Percentiles rank a stretch among this genome's conserved stretches.
Conservation (phyloP, 257 asterid species). For the Fraxinus pennsylvanica region DNA sequence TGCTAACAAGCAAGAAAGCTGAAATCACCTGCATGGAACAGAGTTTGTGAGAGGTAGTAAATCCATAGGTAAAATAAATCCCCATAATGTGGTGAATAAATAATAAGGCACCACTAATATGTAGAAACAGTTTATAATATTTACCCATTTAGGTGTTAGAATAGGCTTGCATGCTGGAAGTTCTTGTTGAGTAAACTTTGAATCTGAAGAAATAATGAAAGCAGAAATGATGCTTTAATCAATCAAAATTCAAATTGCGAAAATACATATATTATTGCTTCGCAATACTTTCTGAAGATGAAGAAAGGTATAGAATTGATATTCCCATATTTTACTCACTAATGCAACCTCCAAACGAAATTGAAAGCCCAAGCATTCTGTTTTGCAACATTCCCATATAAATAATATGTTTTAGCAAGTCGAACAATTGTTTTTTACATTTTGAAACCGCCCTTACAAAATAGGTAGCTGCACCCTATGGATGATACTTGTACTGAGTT, state of each 20-base stretch:
- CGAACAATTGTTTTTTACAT: background rate
- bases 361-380: background rate
- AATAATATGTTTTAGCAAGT: background rate
- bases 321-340: background rate
- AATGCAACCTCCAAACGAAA: background rate
- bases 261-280: background rate
- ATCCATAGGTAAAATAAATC: background rate
- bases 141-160: conserved; percentile 59
- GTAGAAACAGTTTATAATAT: background rate
- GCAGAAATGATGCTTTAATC: background rate
- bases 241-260: background rate
- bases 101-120: background rate
- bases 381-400: background rate
- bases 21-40: conserved; percentile 48
- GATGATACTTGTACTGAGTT: background rate
- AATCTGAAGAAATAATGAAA: conserved; percentile 33
- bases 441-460: background rate
- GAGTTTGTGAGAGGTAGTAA: background rate
- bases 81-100: background rate
- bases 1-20: conserved; percentile 45
- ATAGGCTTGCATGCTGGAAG: conserved; percentile 67
- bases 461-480: background rate
- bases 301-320: background rate
- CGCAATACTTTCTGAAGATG: background rate
- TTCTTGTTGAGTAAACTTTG: conserved; percentile 62